Base-by-base conservation (phyloP, 371 early-diverging fungal species). In the Mucor piriformis region DNA sequence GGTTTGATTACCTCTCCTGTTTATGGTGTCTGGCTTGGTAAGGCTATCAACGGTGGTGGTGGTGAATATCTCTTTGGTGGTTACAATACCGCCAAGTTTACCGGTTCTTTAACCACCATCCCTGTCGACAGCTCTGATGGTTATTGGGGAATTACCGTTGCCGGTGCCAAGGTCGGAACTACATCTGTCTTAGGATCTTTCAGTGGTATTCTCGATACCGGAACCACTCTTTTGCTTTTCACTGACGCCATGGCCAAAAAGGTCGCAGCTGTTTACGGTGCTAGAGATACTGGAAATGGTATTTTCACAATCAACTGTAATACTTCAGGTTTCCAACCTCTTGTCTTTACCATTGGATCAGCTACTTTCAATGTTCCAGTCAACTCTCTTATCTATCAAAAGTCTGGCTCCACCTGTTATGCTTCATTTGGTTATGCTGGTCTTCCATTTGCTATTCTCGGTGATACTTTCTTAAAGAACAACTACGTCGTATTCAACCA, bases 161-260 rank as follows among this genome's bases (percentile, higher is more conserved):
- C 72, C 46, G 70, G 61, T 21, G 38, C 75, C 34, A 46, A 29
- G 0, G 54, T 43, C 24, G 63, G 68, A 3, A 40, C 25, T 12
- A 42, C 29, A 1, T 13, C 50, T 24, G 29, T 49, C 34, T 16
- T 44, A 15, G 49, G 60, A n/a, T 52, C 63, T 38, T 63, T 60
- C 52, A 29, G 35, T 6, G 85, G 77, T 11, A 83, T 85, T 53
- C 54, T 87, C 44, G 87, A 87, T 51, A 87, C 87, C 3, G 85
- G 87, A 23, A 85, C 87, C 42, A 85, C 83, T 8, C 66, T 87
- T 20, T 69, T 86, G 54, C 70, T 86, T 20, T 72, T 84, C 44
- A 73, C 76, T 35, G 66, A 71, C 6, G 46, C 63, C n/a, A 62
- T 76, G 3, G 81, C 80, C 20, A 50, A 43, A 16, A 46, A 56